Evolutionary conservation across 2,329 filamentous ascomycete genomes (phyloP).

Genomic region (Colletotrichum sp.): DNA sequence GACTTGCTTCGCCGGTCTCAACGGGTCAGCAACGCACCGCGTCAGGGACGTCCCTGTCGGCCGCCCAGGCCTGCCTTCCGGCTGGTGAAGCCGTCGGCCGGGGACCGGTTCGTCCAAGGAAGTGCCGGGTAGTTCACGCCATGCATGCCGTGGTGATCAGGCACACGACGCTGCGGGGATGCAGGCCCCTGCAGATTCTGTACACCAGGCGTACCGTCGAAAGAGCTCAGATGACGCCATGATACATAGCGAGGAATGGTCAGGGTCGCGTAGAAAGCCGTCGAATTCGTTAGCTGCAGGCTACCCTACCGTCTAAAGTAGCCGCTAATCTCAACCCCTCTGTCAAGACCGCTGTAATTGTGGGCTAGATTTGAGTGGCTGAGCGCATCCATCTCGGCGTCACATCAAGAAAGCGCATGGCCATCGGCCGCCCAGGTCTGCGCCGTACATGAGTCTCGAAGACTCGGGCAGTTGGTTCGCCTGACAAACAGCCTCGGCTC

Average conservation of each 20-base stretch:
- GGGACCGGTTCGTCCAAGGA: background rate
- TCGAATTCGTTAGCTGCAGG: too few relatives aligned
- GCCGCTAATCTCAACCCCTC: too few relatives aligned
- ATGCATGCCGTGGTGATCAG: background rate
- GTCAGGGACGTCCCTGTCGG: background rate
- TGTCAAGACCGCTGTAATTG: too few relatives aligned
- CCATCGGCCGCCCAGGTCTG: background rate
- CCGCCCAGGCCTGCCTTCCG: background rate
- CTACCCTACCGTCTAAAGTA: too few relatives aligned
- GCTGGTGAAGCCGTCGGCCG: background rate
- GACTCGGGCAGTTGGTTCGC: background rate
- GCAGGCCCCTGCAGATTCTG: background rate
- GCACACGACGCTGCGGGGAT: background rate
- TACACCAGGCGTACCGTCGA: background rate
- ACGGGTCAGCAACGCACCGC: background rate
- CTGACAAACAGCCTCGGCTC: background rate
- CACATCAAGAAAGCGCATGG: background rate
- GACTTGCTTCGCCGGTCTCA: background rate
- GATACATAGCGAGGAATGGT: background rate
- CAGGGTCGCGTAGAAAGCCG: too few relatives aligned
- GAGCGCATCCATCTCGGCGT: background rate
- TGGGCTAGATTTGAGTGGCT: background rate
- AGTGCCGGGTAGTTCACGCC: background rate
- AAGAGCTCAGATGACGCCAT: background rate
- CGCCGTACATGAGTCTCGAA: background rate